These are phyloP conservation scores for Zygoascus flipseniorum DNA, from an alignment of 805 yeast species.

Conservation along the genomic window DNA sequence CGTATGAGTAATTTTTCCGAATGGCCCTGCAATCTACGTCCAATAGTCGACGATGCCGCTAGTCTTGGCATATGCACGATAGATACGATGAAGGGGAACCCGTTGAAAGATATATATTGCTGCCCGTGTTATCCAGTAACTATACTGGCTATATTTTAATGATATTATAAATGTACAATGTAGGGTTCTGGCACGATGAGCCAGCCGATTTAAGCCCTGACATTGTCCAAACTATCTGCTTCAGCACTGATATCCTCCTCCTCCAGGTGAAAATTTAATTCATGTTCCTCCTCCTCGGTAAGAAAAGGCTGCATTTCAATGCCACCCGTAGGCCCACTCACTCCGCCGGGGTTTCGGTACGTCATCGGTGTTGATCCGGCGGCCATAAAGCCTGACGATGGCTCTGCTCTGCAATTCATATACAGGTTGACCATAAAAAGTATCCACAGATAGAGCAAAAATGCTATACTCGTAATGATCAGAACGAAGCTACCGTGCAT, in stretches of 20 bases:
- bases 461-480: conserved; percentile 63
- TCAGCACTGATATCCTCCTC: conserved; percentile 14
- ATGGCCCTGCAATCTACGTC: too few relatives aligned
- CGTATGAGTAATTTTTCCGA: too few relatives aligned
- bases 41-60: too few relatives aligned
- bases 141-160: not conserved
- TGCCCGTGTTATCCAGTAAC: not conserved
- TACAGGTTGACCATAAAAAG: conserved; percentile 53
- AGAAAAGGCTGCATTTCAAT: conserved; percentile 25
- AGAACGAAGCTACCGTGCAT: conserved; percentile 80
- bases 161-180: too few relatives aligned
- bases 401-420: conserved; percentile 29
- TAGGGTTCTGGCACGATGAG: too few relatives aligned
- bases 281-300: conserved; percentile 15
- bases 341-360: not conserved
- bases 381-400: not conserved
- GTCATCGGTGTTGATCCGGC: not conserved
- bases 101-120: too few relatives aligned
- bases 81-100: too few relatives aligned
- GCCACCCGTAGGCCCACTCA: conserved; percentile 3
- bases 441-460: conserved; percentile 60
- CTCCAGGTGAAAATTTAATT: conserved; percentile 19
- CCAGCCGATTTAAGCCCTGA: too few relatives aligned
- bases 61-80: too few relatives aligned
- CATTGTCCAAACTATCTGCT: not conserved